A percentile compares a stretch with the other conserved stretches of the same genome.
Evolutionary conservation across 345 rosid genomes (phyloP).

Genomic region (Aquilaria yunnanensis): DNA sequence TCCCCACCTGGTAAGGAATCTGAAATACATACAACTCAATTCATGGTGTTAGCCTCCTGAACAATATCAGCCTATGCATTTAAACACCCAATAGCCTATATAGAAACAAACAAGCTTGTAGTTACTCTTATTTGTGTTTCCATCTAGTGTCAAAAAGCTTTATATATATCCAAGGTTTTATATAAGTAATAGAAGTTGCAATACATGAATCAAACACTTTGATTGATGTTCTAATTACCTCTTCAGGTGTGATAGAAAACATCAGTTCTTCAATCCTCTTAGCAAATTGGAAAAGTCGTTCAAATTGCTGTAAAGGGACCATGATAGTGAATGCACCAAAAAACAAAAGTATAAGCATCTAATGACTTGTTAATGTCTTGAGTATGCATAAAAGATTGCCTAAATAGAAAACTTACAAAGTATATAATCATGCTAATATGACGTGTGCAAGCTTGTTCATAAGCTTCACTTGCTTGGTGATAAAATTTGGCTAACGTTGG

Average conservation of each 20-base stretch:
- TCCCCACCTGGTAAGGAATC: conserved; percentile 92
- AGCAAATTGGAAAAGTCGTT: conserved; percentile 80
- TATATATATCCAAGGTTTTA: too few species aligned
- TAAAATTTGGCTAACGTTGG: conserved; percentile 89
- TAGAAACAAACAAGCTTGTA: too few species aligned
- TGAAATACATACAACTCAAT: conserved; percentile 21
- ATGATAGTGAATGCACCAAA: conserved; percentile 5
- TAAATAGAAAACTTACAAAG: conserved; percentile 43
- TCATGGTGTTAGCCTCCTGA: too few species aligned
- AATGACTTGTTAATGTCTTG: too few species aligned
- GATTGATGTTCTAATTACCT: conserved; percentile 43
- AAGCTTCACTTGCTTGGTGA: conserved; percentile 94
- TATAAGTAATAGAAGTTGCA: too few species aligned
- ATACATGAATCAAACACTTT: too few species aligned
- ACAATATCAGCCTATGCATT: too few species aligned
- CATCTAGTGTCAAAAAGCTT: conserved; percentile 9
- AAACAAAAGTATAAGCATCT: too few species aligned
- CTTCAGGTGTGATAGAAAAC: conserved; percentile 87
- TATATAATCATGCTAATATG: conserved; percentile 88
- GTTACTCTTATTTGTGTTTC: too few species aligned
- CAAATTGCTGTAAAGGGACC: conserved; percentile 63
- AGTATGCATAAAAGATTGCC: too few species aligned
- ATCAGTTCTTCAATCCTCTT: conserved; percentile 78
- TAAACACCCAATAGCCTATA: too few species aligned
- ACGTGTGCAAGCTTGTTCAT: conserved; percentile 89